Percentiles rank a stretch among this genome's conserved stretches.
These are phyloP conservation scores for Fonsecaea multimorphosa DNA, from an alignment of 2,329 filamentous ascomycete genomes.

Conservation along the genomic window DNA sequence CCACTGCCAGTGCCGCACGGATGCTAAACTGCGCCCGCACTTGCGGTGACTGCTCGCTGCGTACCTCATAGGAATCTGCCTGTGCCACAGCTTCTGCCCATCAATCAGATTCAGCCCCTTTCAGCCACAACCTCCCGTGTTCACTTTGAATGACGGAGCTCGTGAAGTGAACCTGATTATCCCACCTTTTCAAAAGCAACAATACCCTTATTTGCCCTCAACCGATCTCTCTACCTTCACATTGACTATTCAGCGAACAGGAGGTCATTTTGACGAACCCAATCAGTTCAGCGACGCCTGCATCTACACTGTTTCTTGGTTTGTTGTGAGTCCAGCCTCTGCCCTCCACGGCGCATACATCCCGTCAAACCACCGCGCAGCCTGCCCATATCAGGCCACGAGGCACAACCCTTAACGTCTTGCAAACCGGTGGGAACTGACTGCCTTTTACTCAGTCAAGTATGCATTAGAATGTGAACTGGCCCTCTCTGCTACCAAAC, in stretches of 20 bases:
- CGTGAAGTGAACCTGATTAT: constrained; percentile 26
- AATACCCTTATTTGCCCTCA: constrained; percentile 10
- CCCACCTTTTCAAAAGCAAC: constrained; percentile 26
- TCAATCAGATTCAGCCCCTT: background rate
- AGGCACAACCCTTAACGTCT: constrained; percentile 5
- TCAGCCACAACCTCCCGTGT: constrained; percentile 15
- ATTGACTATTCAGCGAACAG: background rate
- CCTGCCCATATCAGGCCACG: constrained; percentile 15
- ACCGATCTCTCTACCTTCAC: background rate
- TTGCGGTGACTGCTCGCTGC: too few species aligned
- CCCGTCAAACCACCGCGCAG: constrained; percentile 23
- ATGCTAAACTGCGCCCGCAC: background rate
- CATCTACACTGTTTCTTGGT: constrained; percentile 3
- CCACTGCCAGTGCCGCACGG: too few species aligned
- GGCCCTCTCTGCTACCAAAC: constrained; percentile 11
- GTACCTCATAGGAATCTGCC: background rate
- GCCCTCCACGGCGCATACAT: background rate
- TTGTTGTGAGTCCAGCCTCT: constrained; percentile 25
- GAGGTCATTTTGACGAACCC: constrained; percentile 1
- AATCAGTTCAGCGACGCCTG: constrained; percentile 2
- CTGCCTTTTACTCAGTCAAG: constrained; percentile 20
- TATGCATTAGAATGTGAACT: constrained; percentile 26
- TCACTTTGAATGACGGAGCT: constrained; percentile 30
- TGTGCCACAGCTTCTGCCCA: constrained; percentile 16
- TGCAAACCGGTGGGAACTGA: constrained; percentile 13